phyloP scores from a whole-genome alignment of 805 yeast genomes.

The Soucietia sequanensis region DNA sequence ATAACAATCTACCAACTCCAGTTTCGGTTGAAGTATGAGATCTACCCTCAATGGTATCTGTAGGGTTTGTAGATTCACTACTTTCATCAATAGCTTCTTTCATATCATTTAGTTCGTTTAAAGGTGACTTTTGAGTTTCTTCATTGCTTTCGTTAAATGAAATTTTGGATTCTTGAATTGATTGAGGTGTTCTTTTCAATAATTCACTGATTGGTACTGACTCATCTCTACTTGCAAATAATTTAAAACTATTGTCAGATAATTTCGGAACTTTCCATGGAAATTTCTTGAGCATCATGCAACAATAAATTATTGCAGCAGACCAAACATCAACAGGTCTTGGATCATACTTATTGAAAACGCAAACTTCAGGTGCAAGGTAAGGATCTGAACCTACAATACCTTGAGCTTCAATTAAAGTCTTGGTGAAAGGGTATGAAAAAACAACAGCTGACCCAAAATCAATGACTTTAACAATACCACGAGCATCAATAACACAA shows the following conservation, averaged over 20 bases:
- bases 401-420: constrained; percentile 63
- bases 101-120: constrained; percentile 12
- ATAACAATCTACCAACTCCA: constrained; percentile 70
- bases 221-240: constrained; percentile 57
- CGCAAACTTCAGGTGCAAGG: constrained; percentile 78
- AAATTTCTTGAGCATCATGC: constrained; percentile 80
- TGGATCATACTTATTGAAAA: constrained; percentile 62
- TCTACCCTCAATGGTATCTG: constrained; percentile 23
- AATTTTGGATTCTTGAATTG: constrained; percentile 1
- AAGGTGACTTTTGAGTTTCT: constrained; percentile 4
- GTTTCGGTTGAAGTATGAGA: constrained; percentile 63
- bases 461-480: constrained; percentile 87
- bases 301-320: constrained; percentile 78
- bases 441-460: constrained; percentile 93
- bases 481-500: constrained; percentile 80
- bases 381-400: constrained; percentile 87
- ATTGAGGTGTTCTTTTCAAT: constrained; percentile 24
- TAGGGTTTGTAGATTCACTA: constrained; percentile 14
- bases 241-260: constrained; percentile 66
- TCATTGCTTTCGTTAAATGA: constrained; percentile 2
- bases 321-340: constrained; percentile 84
- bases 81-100: constrained; percentile 17
- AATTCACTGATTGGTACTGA: constrained; percentile 59
- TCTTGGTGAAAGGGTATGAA: constrained; percentile 59
- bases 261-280: constrained; percentile 84